These are phyloP conservation scores for Rhizopogon rudus DNA, from an alignment of 768 basidiomycete genomes.

Conservation along the genomic window DNA sequence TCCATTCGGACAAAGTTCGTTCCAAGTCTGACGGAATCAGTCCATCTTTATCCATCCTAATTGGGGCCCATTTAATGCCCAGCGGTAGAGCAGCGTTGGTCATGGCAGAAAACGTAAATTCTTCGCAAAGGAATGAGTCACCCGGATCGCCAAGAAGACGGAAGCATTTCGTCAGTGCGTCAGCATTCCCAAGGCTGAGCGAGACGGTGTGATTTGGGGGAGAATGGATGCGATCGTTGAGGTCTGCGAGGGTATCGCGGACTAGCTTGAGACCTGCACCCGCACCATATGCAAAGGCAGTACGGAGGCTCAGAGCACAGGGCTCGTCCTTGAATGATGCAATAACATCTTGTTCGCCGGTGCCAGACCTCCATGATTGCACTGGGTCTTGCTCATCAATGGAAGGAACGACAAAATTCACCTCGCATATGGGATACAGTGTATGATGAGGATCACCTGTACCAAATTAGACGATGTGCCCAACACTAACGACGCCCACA, in stretches of 20 bases:
- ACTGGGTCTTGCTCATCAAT: slow-evolving; percentile 24
- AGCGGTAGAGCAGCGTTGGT: slow-evolving; percentile 36
- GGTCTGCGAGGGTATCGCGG: slow-evolving; percentile 26
- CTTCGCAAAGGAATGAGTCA: slow-evolving; percentile 39
- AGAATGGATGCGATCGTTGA: slow-evolving; percentile 32
- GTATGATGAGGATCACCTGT: slow-evolving; percentile 30
- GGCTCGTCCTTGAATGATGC: slow-evolving; percentile 25
- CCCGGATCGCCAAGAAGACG: slow-evolving; percentile 37
- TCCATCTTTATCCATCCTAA: slow-evolving; percentile 46
- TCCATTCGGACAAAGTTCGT: slow-evolving; percentile 36
- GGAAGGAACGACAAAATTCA: slow-evolving; percentile 31
- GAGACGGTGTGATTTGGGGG: slow-evolving; percentile 27
- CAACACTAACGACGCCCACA: background rate
- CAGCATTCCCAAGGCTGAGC: slow-evolving; percentile 36
- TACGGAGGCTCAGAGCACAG: slow-evolving; percentile 24
- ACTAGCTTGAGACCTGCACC: slow-evolving; percentile 30
- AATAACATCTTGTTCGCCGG: slow-evolving; percentile 21
- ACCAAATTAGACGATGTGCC: background rate
- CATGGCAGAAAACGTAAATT: slow-evolving; percentile 38
- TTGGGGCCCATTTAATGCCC: slow-evolving; percentile 37
- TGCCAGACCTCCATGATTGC: slow-evolving; percentile 23
- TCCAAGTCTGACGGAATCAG: slow-evolving; percentile 48
- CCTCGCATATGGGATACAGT: slow-evolving; percentile 27
- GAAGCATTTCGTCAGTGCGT: slow-evolving; percentile 37
- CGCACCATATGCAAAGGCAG: slow-evolving; percentile 35